A percentile compares a stretch with the other conserved stretches of the same genome.
These are phyloP conservation scores for Coniochaeta pulveracea DNA, from an alignment of 2,329 filamentous ascomycete genomes.

Conservation along the genomic window DNA sequence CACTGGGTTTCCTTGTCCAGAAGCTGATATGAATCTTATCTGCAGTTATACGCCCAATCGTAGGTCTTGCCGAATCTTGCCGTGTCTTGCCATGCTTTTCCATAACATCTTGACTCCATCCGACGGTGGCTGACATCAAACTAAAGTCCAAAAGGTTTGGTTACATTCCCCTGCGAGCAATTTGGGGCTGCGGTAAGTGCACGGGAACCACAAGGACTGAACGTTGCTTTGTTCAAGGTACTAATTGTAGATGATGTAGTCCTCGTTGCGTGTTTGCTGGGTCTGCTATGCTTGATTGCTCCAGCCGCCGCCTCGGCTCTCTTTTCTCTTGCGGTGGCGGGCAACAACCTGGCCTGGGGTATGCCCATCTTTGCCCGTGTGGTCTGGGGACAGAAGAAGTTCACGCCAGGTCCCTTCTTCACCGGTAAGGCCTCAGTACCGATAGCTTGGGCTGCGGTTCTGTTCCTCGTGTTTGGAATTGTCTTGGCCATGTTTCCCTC, in stretches of 20 bases:
- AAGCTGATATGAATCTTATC: too few relatives aligned
- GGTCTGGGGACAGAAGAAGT: slow-evolving; percentile 45
- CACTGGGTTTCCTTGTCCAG: slow-evolving; percentile 9
- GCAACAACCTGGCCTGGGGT: slow-evolving; percentile 50
- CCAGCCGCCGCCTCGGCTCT: slow-evolving; percentile 38
- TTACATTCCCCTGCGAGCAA: slow-evolving; percentile 44
- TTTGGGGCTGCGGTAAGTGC: slow-evolving; percentile 34
- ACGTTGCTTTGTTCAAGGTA: slow-evolving; percentile 1
- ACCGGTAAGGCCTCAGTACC: slow-evolving; percentile 40
- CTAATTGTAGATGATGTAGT: too few relatives aligned
- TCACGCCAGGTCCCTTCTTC: slow-evolving; percentile 47
- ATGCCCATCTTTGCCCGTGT: slow-evolving; percentile 46
- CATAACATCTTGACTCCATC: neutral
- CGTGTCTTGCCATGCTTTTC: too few relatives aligned
- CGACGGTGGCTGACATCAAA: too few relatives aligned
- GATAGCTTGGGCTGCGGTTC: slow-evolving; percentile 39
- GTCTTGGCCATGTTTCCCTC: slow-evolving; percentile 47
- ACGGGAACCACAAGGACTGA: neutral
- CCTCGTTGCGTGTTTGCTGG: slow-evolving; percentile 36
- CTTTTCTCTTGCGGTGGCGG: slow-evolving; percentile 47
- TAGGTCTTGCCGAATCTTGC: too few relatives aligned
- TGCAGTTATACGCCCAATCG: too few relatives aligned
- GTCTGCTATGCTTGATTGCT: slow-evolving; percentile 46
- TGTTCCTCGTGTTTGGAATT: slow-evolving; percentile 44
- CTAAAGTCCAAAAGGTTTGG: slow-evolving; percentile 33